Base-by-base conservation (phyloP, 2,329 filamentous ascomycete genomes). In the Ampelomyces quisqualis region DNA sequence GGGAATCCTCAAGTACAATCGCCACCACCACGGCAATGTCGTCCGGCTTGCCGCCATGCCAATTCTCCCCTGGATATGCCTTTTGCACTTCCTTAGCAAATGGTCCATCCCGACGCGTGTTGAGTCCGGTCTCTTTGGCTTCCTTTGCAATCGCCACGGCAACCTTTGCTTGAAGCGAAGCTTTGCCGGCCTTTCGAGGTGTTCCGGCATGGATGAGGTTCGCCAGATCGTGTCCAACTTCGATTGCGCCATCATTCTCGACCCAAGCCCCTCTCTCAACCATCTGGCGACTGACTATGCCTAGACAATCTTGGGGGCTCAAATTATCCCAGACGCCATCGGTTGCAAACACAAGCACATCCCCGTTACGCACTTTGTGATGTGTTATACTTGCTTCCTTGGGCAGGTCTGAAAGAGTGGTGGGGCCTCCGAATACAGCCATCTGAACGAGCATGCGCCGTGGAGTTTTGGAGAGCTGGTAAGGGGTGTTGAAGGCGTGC, bases 261-360 rank as follows among this genome's bases (percentile, higher is more conserved):
- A 79, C 73, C 90, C 90, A 96, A 0, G 88, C 90, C 3, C 85
- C 85, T 3, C 77, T 74, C 10, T 77, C 73, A 22, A 82, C 75
- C 89, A 98, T 95, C 19, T 83, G 76, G 34, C 78, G 77, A 52
- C 85, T 91, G 18, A 91, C 83, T 37, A 94, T 82, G 45, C 83
- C 81, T 9, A 98, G 77, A 20, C 94, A 85, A 53, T 98, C 90
- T 61, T 95, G 87, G 58, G 90, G 86, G 61, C 88, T 93, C 21
- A 98, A 76, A 58, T 98, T 98, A 68, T 98, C 93, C 79, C 93
- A 93, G 4, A 97, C 86, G 3, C 93, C 93, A 68, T 98, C 93
- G 1, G 90, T 95, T 2, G 90, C 93, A 54, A 98, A 86, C 13
- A 98, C 72, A n/a, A 97, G 74, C 2, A 98, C 85, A 64, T 98